Conservation (phyloP, 2,329 filamentous ascomycete genomes). For the Magnaporthales sp. region DNA sequence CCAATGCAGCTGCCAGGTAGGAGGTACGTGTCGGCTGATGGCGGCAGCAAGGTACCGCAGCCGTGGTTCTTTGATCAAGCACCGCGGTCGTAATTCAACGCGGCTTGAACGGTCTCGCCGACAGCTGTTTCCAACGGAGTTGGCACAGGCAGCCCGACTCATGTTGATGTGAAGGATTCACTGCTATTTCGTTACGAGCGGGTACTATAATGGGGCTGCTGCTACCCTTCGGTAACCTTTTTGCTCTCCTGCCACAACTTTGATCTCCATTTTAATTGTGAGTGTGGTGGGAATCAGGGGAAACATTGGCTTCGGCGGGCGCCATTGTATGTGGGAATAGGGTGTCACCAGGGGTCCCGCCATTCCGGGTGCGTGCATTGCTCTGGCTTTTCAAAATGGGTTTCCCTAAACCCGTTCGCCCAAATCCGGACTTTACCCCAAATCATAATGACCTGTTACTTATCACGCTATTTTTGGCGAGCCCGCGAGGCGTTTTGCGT, state of each 20-base stretch:
- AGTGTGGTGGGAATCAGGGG: background rate
- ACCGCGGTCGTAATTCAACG: background rate
- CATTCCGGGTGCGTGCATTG: background rate
- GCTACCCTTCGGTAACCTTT: background rate
- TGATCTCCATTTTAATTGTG: background rate
- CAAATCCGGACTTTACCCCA: background rate
- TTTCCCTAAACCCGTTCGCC: background rate
- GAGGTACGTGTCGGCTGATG: conserved; percentile 30
- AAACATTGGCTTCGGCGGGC: background rate
- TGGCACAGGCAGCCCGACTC: background rate
- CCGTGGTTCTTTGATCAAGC: conserved; percentile 33
- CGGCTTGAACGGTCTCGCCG: background rate
- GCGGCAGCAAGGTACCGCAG: conserved; percentile 11
- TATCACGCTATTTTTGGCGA: background rate
- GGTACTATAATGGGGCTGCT: background rate
- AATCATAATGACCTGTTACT: background rate
- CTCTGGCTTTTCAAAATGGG: background rate
- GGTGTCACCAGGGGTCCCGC: background rate
- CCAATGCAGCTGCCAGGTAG: conserved; percentile 55
- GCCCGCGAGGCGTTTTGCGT: background rate
- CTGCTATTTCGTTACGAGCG: background rate
- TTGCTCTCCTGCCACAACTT: background rate
- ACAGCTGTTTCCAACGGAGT: background rate
- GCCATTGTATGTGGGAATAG: background rate
- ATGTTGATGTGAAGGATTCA: background rate